Base-by-base conservation (phyloP, 208 protist genomes). In the Eutreptiella sp. region DNA sequence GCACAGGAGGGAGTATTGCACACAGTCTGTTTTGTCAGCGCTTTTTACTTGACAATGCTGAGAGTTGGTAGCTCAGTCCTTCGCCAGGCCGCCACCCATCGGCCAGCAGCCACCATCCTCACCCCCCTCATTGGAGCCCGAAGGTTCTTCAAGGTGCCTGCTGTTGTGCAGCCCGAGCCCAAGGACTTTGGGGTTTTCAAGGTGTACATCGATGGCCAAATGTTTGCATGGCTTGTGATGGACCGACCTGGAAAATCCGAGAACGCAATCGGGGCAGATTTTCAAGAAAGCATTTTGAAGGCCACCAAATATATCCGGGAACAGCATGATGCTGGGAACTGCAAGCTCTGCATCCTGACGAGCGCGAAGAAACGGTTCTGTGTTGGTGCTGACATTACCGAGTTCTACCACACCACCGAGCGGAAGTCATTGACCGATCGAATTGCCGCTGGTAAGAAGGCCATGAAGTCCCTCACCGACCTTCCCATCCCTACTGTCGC, bases 401-500 rank as follows among this genome's bases (percentile, higher is more conserved):
- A 83, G 47, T 74, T 88, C 65, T 88, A 88, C 70, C 80, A 77
- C 24, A 16, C 85, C 41, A 80, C 73, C 7, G 82, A 88, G 9
- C 76, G 75, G n/a, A 53, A 52, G 38, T 43, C 64, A 50, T 71
- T 79, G 32, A 54, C 69, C 27, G 53, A 60, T 31, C 46, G 39
- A 1, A 81, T 80, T 5, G 77, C 83, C 61, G 54, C 48, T n/a
- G 61, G 85, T 19, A 83, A 87, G 70, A 77, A 80, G 57, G 74
- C 77, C 38, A 81, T 89, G 48, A 72, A 84, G 46, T 29, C 33
- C 3, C 53, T 70, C 31, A 55, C 62, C 14, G 79, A 81, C n/a
- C n/a, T n/a, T n/a, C n/a, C n/a, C n/a, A 63, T 79, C 62, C 89
- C 88, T 11, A 67, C 90, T 16, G 78, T 97, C 23, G 89, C 90